These are phyloP conservation scores for Paradendryphiella salina DNA, from an alignment of 2,329 filamentous ascomycete genomes.

Conservation along the genomic window DNA sequence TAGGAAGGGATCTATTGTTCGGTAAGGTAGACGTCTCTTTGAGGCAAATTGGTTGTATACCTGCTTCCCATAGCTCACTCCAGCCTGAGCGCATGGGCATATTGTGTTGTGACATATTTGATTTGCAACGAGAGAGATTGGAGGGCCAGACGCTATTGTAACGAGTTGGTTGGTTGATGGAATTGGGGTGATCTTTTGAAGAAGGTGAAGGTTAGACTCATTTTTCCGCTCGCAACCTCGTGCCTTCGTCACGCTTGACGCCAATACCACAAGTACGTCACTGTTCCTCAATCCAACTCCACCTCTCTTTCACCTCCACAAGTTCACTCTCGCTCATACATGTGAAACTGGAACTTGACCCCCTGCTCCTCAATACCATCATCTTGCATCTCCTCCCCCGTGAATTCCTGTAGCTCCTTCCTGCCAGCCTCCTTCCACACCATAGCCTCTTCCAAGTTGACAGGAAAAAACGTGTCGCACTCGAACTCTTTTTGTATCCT, in stretches of 20 bases:
- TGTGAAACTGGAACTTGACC: slow-evolving; percentile 69
- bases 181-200: background rate
- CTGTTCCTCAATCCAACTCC: background rate
- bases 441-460: slow-evolving; percentile 54
- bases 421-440: slow-evolving; percentile 61
- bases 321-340: slow-evolving; percentile 60
- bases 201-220: background rate
- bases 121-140: background rate
- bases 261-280: background rate
- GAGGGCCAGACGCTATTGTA: background rate
- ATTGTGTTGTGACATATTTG: background rate
- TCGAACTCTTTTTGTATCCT: slow-evolving; percentile 69
- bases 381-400: slow-evolving; percentile 65
- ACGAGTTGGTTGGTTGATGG: background rate
- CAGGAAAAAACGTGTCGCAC: slow-evolving; percentile 74
- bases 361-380: slow-evolving; percentile 65
- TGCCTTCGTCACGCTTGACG: too few relatives aligned
- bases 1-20: background rate
- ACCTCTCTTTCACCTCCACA: background rate
- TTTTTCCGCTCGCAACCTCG: background rate
- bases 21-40: background rate
- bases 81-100: slow-evolving; percentile 1
- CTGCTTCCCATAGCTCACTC: slow-evolving; percentile 6
- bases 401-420: slow-evolving; percentile 63
- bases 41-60: background rate